A percentile compares a stretch with the other conserved stretches of the same genome.
These are phyloP conservation scores for Aspergillus sclerotioniger DNA, from an alignment of 495 filamentous ascomycete species.

Conservation along the genomic window DNA sequence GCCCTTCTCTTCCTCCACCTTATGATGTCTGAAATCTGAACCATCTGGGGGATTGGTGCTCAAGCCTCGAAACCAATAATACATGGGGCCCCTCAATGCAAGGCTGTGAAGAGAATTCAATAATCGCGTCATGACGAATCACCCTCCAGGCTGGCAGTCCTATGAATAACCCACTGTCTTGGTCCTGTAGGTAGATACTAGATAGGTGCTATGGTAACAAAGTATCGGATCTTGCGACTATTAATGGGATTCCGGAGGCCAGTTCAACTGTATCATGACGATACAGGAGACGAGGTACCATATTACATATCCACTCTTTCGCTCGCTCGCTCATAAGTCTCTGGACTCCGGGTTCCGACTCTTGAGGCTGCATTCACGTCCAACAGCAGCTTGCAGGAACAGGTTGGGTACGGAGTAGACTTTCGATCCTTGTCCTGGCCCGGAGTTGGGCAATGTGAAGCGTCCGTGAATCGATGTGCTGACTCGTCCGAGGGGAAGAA, in stretches of 20 bases:
- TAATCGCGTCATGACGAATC: neutral
- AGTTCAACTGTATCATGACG: neutral
- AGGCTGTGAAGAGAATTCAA: neutral
- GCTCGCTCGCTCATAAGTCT: neutral
- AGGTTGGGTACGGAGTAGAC: neutral
- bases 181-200: neutral
- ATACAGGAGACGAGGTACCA: neutral
- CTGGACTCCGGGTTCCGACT: neutral
- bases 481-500: neutral
- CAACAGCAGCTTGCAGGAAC: neutral
- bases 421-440: neutral
- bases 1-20: no score
- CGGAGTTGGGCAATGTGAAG: no score
- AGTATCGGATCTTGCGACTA: neutral
- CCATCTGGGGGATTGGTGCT: neutral
- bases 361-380: conserved; percentile 2
- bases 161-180: neutral
- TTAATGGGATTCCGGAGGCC: neutral
- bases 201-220: neutral
- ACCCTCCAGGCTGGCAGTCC: neutral
- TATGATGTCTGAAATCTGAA: neutral
- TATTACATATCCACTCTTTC: neutral
- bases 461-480: neutral
- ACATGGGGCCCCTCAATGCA: neutral
- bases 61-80: neutral